Conservation (phyloP, 176 grass and related monocot genomes). For the Cenchrus purpureus region DNA sequence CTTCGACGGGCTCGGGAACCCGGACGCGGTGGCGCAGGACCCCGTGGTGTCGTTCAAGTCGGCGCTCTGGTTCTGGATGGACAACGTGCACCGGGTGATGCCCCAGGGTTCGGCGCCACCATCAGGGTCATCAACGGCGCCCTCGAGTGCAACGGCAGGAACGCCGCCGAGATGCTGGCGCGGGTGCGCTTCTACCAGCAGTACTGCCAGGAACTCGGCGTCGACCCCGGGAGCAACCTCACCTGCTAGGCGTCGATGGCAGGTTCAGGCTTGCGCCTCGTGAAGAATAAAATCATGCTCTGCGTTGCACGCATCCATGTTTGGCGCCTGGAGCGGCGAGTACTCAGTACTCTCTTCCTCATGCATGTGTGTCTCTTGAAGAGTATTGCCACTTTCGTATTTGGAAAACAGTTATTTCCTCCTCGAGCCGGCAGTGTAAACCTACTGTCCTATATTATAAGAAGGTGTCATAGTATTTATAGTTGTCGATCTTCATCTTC, state of each 20-base stretch:
- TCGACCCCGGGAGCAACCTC: constrained; percentile 57
- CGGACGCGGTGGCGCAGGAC: constrained; percentile 61
- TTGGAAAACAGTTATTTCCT: no score
- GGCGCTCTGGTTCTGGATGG: constrained; percentile 85
- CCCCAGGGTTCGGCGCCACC: constrained; percentile 58
- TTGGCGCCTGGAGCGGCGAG: not conserved
- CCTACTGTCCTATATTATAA: no score
- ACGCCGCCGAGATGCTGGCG: constrained; percentile 1
- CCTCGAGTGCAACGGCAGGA: constrained; percentile 58
- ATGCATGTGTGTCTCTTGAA: no score
- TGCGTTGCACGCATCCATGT: no score
- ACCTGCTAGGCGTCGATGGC: constrained; percentile 22
- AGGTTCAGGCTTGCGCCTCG: not conserved
- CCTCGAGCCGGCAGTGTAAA: no score
- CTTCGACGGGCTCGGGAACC: constrained; percentile 51
- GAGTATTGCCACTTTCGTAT: no score
- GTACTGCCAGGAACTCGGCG: constrained; percentile 64
- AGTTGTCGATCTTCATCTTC: no score
- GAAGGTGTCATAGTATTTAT: no score
- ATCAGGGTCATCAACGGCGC: constrained; percentile 57
- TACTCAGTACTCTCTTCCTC: not conserved
- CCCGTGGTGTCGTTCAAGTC: constrained; percentile 64
- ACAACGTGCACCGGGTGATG: constrained; percentile 51
- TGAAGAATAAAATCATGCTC: not conserved
- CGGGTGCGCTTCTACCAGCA: constrained; percentile 51